Conservation (phyloP, 176 grass and related monocot species). For the Luzula sylvatica region DNA sequence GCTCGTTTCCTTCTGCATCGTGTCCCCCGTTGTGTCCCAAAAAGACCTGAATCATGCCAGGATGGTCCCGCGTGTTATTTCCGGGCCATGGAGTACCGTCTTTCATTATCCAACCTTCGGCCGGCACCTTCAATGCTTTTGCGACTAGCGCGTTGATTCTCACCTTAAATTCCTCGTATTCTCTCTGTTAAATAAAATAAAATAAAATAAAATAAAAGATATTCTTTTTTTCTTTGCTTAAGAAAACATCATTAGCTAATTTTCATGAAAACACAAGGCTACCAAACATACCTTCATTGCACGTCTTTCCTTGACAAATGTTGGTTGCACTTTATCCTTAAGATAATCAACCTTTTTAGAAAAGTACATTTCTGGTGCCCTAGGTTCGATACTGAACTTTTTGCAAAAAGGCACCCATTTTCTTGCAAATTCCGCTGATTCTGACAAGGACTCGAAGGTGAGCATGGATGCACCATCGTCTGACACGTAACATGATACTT, state of each 20-base stretch:
- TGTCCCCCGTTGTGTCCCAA: slow-evolving; percentile 89
- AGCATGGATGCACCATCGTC: slow-evolving; percentile 99
- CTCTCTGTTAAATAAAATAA: slow-evolving; percentile 35
- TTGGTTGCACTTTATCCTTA: slow-evolving; percentile 94
- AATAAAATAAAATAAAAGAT: neutral
- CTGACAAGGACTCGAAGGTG: slow-evolving; percentile 80
- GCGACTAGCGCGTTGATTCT: slow-evolving; percentile 89
- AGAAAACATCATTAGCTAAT: no score
- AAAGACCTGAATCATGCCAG: slow-evolving; percentile 99
- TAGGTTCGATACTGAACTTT: slow-evolving; percentile 86
- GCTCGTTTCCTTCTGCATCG: slow-evolving; percentile 87
- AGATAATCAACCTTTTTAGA: slow-evolving; percentile 84
- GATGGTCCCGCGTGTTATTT: slow-evolving; percentile 97
- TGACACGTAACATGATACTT: slow-evolving; percentile 96
- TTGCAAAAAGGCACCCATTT: slow-evolving; percentile 99
- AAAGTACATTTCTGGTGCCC: slow-evolving; percentile 96
- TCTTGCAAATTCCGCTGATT: slow-evolving; percentile 86
- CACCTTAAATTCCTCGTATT: slow-evolving; percentile 99
- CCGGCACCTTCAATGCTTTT: slow-evolving; percentile 76
- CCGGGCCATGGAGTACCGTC: slow-evolving; percentile 97
- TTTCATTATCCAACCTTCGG: slow-evolving; percentile 96
- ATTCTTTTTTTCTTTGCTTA: no score
- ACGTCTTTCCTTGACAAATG: slow-evolving; percentile 84
- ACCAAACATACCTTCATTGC: slow-evolving; percentile 72
- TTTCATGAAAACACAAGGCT: neutral